A percentile compares a stretch with the other conserved stretches of the same genome.
Evolutionary conservation across 176 grass and related monocot species (phyloP).

Genomic region (Eleusine indica): DNA sequence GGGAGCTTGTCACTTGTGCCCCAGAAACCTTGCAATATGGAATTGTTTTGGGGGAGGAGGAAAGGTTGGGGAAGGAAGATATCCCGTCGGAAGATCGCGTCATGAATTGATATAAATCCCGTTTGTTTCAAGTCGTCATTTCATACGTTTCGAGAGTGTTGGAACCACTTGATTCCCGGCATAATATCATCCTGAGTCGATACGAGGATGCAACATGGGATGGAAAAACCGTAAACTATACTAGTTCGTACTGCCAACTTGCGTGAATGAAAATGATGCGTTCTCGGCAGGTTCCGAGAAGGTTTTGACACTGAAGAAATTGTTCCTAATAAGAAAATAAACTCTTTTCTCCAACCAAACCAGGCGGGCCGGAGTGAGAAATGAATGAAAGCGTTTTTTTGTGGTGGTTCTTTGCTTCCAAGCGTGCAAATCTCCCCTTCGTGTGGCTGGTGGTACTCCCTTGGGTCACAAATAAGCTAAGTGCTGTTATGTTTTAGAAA

Average conservation of each 20-base stretch:
- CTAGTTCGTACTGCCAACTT: background rate
- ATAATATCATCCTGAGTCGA: background rate
- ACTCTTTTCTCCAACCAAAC: slow-evolving; percentile 35
- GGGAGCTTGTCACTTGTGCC: background rate
- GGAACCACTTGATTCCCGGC: background rate
- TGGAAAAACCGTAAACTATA: background rate
- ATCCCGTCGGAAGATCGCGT: background rate
- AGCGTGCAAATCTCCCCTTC: no score
- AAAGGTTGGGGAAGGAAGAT: slow-evolving; percentile 21
- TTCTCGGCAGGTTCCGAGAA: background rate
- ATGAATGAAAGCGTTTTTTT: background rate
- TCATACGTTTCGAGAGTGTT: slow-evolving; percentile 7
- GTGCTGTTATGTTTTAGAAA: no score
- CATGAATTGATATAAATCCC: background rate
- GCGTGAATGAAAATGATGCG: background rate
- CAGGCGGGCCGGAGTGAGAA: background rate
- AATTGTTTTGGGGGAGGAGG: slow-evolving; percentile 15
- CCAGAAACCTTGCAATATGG: slow-evolving; percentile 29
- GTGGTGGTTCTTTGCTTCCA: slow-evolving; percentile 33
- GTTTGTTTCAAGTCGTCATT: background rate
- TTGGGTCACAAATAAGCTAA: no score
- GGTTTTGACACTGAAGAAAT: background rate
- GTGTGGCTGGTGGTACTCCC: no score
- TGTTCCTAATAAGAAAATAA: background rate
- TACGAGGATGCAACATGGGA: slow-evolving; percentile 36